Conservation (phyloP, 2,329 filamentous ascomycete genomes). For the Phaeoacremonium minimum region DNA sequence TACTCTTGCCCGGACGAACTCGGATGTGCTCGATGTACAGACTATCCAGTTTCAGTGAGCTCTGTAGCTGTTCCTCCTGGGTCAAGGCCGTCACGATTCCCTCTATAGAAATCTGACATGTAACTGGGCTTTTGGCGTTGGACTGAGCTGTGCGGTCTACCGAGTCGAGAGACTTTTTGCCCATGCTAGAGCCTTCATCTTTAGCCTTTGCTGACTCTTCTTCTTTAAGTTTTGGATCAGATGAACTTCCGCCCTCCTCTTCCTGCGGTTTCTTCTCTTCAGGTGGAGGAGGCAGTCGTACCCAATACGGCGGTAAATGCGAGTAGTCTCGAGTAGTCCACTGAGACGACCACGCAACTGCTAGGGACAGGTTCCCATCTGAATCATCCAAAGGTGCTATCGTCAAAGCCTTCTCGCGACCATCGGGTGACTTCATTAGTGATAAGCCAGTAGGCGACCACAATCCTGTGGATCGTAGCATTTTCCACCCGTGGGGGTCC, state of each 20-base stretch:
- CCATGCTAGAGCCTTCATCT: slow-evolving; percentile 9
- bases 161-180: slow-evolving; percentile 27
- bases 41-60: slow-evolving; percentile 23
- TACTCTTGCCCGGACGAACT: slow-evolving; percentile 22
- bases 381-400: slow-evolving; percentile 55
- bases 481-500: slow-evolving; percentile 52
- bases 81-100: slow-evolving; percentile 41
- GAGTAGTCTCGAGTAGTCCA: slow-evolving; percentile 49
- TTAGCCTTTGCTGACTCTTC: slow-evolving; percentile 1
- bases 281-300: slow-evolving; percentile 35
- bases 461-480: slow-evolving; percentile 51
- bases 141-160: slow-evolving; percentile 22
- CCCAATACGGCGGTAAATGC: slow-evolving; percentile 58
- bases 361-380: slow-evolving; percentile 54
- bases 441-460: slow-evolving; percentile 58
- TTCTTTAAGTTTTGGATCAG: background rate
- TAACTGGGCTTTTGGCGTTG: slow-evolving; percentile 25
- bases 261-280: slow-evolving; percentile 6
- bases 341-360: slow-evolving; percentile 48
- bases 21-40: slow-evolving; percentile 45
- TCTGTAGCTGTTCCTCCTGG: slow-evolving; percentile 24
- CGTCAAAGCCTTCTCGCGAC: slow-evolving; percentile 42
- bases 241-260: slow-evolving; percentile 1
- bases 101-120: slow-evolving; percentile 43
- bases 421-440: slow-evolving; percentile 49